Evolutionary conservation across 176 grass and related monocot species (phyloP).

Genomic region (Stipa capillata): DNA sequence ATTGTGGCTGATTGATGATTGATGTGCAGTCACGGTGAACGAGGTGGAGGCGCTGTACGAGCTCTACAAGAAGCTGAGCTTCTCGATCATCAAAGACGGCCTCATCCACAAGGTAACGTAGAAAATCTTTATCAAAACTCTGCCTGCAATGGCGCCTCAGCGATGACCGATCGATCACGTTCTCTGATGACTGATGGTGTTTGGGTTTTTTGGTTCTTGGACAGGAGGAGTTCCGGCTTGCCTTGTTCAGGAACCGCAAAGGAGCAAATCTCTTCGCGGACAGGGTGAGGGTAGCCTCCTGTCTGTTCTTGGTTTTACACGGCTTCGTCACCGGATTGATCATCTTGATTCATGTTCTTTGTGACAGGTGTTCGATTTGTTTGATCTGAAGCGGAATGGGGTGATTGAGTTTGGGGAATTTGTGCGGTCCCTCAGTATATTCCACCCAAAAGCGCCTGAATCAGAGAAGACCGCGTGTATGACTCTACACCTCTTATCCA

Average conservation of each 20-base stretch:
- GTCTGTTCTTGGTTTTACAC: background rate
- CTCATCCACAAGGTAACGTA: conserved; percentile 70
- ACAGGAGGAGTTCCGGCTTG: conserved; percentile 76
- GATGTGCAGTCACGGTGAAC: conserved; percentile 51
- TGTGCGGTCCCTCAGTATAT: conserved; percentile 55
- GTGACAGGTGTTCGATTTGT: conserved; percentile 50
- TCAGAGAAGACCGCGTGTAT: conserved; percentile 59
- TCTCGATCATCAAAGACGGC: conserved; percentile 67
- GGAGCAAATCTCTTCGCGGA: conserved; percentile 59
- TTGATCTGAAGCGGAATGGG: conserved; percentile 45
- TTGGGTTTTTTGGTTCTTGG: background rate
- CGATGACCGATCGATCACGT: background rate
- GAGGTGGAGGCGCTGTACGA: conserved; percentile 75
- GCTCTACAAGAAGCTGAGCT: conserved; percentile 68
- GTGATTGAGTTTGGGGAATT: conserved; percentile 76
- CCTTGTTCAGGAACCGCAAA: conserved; percentile 62
- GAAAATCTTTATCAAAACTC: background rate
- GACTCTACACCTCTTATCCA: background rate
- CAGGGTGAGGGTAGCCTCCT: conserved; percentile 31
- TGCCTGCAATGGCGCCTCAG: background rate
- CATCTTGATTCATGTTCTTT: background rate
- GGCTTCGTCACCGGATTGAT: background rate
- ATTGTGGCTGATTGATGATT: background rate
- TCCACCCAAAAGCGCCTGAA: conserved; percentile 39
- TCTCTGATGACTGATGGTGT: background rate